Evolutionary conservation across 176 grass and related monocot genomes (phyloP).

Genomic region (Oryza nivara): DNA sequence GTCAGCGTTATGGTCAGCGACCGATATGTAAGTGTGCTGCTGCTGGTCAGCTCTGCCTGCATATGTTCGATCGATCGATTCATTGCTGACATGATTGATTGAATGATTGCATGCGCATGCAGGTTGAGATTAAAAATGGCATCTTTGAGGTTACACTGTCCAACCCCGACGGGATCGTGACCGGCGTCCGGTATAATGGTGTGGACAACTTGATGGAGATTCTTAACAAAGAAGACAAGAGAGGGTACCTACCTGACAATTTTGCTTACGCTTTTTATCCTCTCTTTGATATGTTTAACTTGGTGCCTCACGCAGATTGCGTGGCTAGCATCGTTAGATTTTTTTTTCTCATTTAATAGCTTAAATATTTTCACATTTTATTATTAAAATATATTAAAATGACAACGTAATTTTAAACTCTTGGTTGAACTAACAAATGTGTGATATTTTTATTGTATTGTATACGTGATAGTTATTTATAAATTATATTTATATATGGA

Average conservation of each 20-base stretch:
- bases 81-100: not conserved
- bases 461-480: too few species aligned
- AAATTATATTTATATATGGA: too few species aligned
- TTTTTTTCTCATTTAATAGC: too few species aligned
- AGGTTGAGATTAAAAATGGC: slow-evolving; percentile 85
- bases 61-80: not conserved
- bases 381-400: too few species aligned
- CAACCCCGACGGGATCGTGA: slow-evolving; percentile 77
- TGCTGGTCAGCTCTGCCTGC: not conserved
- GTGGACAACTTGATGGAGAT: slow-evolving; percentile 91
- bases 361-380: too few species aligned
- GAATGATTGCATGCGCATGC: not conserved
- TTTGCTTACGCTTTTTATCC: not conserved
- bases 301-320: rapidly evolving
- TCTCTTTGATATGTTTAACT: not conserved
- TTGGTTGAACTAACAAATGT: too few species aligned
- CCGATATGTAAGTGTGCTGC: slow-evolving; percentile 59
- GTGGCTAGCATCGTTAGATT: too few species aligned
- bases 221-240: slow-evolving; percentile 85
- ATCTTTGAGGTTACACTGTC: slow-evolving; percentile 87
- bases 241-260: slow-evolving; percentile 62
- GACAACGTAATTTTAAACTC: too few species aligned
- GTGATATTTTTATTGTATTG: too few species aligned
- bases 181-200: slow-evolving; percentile 77
- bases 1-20: slow-evolving; percentile 58